These are phyloP conservation scores for Nicotiana undulata DNA, from an alignment of 257 asterid species.

Conservation along the genomic window DNA sequence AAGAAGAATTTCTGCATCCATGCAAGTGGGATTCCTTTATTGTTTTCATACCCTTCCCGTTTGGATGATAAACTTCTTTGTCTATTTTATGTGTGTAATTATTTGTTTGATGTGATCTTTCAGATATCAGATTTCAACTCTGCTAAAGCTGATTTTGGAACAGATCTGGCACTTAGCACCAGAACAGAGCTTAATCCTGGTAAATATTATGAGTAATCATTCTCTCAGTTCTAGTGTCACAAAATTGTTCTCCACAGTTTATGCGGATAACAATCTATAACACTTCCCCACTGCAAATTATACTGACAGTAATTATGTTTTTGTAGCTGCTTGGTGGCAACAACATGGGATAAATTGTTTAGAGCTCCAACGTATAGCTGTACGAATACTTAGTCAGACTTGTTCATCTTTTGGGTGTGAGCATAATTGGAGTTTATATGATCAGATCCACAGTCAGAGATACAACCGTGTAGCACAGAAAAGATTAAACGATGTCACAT, in stretches of 20 bases:
- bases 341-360: constrained; percentile 88
- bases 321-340: constrained; percentile 97
- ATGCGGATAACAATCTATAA: neutral
- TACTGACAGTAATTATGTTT: constrained; percentile 22
- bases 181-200: constrained; percentile 94
- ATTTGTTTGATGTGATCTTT: constrained; percentile 6
- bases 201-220: constrained; percentile 18
- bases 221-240: neutral
- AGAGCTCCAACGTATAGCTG: constrained; percentile 84
- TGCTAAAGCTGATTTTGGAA: constrained; percentile 94
- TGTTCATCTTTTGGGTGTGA: constrained; percentile 84
- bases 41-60: neutral
- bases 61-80: neutral
- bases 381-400: constrained; percentile 83
- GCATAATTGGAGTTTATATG: constrained; percentile 85
- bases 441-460: constrained; percentile 54
- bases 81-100: neutral
- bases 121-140: constrained; percentile 84
- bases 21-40: constrained; percentile 53
- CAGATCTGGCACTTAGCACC: constrained; percentile 87
- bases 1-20: constrained; percentile 85
- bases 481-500: constrained; percentile 54
- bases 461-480: constrained; percentile 64
- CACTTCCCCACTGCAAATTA: neutral
- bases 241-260: neutral